phyloP scores from a whole-genome alignment of 805 yeast genomes.

The Sungouiella thailandica region DNA sequence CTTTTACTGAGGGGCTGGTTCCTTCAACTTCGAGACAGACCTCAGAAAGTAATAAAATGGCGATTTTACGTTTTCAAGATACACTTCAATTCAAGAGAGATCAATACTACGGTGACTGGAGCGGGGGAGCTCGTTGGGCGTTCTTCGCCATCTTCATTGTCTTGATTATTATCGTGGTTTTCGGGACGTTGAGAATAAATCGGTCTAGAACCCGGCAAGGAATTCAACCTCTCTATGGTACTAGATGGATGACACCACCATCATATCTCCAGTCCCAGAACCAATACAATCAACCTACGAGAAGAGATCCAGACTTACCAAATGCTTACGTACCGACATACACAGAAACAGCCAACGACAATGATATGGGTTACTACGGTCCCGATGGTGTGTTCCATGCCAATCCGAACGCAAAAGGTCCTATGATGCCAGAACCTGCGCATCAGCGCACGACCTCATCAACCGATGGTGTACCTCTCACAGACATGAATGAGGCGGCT shows the following conservation, averaged over 20 bases:
- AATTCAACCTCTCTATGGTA: conserved; percentile 61
- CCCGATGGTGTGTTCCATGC: conserved; percentile 41
- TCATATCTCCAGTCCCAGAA: conserved; percentile 62
- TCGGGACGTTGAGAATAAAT: conserved; percentile 52
- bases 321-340: conserved; percentile 60
- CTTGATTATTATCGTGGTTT: conserved; percentile 40
- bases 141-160: conserved; percentile 58
- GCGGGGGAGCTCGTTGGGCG: conserved; percentile 54
- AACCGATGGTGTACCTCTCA: conserved; percentile 9
- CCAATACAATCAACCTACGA: conserved; percentile 43
- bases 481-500: conserved; percentile 1
- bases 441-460: conserved; percentile 12
- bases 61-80: too few species aligned
- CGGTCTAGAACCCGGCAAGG: conserved; percentile 46
- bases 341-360: conserved; percentile 59
- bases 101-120: conserved; percentile 5
- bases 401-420: conserved; percentile 16
- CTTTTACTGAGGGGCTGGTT: too few species aligned
- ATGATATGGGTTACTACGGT: conserved; percentile 78
- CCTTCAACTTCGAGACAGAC: too few species aligned
- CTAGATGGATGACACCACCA: conserved; percentile 87
- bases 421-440: conserved; percentile 10
- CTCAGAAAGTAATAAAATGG: too few species aligned
- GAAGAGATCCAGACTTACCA: conserved; percentile 38
- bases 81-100: too few species aligned